These are phyloP conservation scores for Daedaleopsis nitida DNA, from an alignment of 768 basidiomycete species.

Conservation along the genomic window DNA sequence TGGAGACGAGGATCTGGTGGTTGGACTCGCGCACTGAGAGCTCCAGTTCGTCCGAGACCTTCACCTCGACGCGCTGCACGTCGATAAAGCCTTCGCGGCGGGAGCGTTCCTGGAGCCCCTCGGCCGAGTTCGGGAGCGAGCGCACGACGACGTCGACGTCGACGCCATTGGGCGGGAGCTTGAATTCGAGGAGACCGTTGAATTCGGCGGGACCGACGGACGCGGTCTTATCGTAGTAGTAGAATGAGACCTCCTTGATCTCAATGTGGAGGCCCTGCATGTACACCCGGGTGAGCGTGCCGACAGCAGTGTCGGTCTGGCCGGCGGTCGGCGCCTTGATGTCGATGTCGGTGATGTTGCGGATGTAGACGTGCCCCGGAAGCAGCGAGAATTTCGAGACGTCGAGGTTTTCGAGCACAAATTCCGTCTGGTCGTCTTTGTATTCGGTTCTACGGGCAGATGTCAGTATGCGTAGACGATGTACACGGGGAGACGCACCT, in stretches of 20 bases:
- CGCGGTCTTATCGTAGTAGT: slow-evolving; percentile 63
- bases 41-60: slow-evolving; percentile 57
- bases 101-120: slow-evolving; percentile 47
- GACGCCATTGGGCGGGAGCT: slow-evolving; percentile 65
- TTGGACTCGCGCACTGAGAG: slow-evolving; percentile 62
- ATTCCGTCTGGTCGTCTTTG: slow-evolving; percentile 66
- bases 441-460: slow-evolving; percentile 60
- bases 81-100: slow-evolving; percentile 52
- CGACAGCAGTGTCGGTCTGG: slow-evolving; percentile 50
- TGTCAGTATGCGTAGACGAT: neutral
- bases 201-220: slow-evolving; percentile 55
- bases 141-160: slow-evolving; percentile 70
- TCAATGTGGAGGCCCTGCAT: slow-evolving; percentile 65
- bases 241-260: slow-evolving; percentile 72
- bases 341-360: slow-evolving; percentile 68
- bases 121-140: slow-evolving; percentile 54
- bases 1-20: slow-evolving; percentile 58
- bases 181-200: slow-evolving; percentile 63
- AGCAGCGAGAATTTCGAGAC: slow-evolving; percentile 66
- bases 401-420: slow-evolving; percentile 75
- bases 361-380: slow-evolving; percentile 71
- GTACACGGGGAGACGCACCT: slow-evolving; percentile 41
- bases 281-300: slow-evolving; percentile 66
- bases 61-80: slow-evolving; percentile 56
- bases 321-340: slow-evolving; percentile 45